phyloP scores from a whole-genome alignment of 306 rosid species.

The Glycyrrhiza uralensis region DNA sequence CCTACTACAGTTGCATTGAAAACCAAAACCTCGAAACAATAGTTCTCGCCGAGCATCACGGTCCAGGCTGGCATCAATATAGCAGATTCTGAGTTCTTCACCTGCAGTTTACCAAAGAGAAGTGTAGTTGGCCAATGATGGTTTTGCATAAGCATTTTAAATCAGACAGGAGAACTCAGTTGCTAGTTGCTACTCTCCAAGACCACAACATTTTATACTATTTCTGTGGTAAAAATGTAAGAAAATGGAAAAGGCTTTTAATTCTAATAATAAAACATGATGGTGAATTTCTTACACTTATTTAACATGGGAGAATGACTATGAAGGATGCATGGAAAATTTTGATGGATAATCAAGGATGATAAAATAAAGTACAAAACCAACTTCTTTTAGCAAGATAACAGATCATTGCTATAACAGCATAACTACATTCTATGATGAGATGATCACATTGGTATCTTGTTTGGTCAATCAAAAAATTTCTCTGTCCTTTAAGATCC shows the following conservation, averaged over 20 bases:
- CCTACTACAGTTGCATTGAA: constrained; percentile 66
- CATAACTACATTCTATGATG: neutral
- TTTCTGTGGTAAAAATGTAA: neutral
- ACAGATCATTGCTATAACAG: neutral
- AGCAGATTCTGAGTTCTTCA: constrained; percentile 94
- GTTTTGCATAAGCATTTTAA: neutral
- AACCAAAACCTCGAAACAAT: constrained; percentile 72
- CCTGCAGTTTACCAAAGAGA: constrained; percentile 40
- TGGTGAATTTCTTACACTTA: neutral
- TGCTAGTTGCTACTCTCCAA: neutral
- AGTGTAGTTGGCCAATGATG: neutral
- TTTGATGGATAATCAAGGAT: neutral
- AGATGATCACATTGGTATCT: neutral
- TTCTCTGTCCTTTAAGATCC: neutral
- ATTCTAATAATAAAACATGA: neutral
- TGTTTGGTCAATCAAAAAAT: neutral
- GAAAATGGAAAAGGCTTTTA: constrained; percentile 3
- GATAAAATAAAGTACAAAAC: neutral
- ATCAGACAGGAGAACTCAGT: neutral
- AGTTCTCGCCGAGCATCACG: constrained; percentile 60
- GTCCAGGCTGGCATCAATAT: constrained; percentile 79
- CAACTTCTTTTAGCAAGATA: neutral
- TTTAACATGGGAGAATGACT: neutral
- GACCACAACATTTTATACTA: neutral
- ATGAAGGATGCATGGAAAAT: neutral